Base-by-base conservation (phyloP, 1,284 basidiomycete genomes). In the Rhizoctonia solani region DNA sequence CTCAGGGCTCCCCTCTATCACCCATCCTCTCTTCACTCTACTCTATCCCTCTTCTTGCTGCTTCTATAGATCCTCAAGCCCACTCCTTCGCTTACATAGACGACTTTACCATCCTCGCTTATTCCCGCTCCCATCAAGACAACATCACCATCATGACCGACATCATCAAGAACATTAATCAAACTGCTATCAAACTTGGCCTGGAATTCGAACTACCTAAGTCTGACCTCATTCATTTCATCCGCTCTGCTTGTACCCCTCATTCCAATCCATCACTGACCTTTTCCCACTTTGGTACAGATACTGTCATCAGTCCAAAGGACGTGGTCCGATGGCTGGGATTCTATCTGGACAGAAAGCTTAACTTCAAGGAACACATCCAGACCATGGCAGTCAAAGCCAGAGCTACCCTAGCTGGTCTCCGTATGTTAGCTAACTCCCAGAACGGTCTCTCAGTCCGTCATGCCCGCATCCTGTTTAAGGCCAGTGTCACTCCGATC, bases 21-120 rank as follows among this genome's bases (percentile, higher is more conserved):
- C 67, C 61, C 5, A 66, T 69, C 13, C 47, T 70, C 14, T 49
- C 19, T 1, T 61, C 44, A 6, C 68, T 73, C 11, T 52, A 46
- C 23, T 19, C 67, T 23, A 42, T 66, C 11, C 56, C 59, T 69
- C 50, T 34, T 2, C 58, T 63, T 6, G 8, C 11, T 6, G 29
- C 58, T 16, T 6, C 39, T 16, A 23, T 16, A 4, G 2, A 23
- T n/a, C 4, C 0, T 30, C 25, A 16, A 16, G 5, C 49, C 16
- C 16, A 32, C 16, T 21, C 52, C 9, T 4, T 14, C 0, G 59
- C 49, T 8, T 65, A 53, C 25, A 23, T 65, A 16, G 59, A 65
- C 32, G 37, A 65, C n/a, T 53, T 65, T 21, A n/a, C 49, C 0
- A 29, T 65, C 21, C 25, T 65, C 11, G 49, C 50, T 1, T 16